phyloP scores from a whole-genome alignment of 2,329 filamentous ascomycete species.

The Diaporthe aspalathi region DNA sequence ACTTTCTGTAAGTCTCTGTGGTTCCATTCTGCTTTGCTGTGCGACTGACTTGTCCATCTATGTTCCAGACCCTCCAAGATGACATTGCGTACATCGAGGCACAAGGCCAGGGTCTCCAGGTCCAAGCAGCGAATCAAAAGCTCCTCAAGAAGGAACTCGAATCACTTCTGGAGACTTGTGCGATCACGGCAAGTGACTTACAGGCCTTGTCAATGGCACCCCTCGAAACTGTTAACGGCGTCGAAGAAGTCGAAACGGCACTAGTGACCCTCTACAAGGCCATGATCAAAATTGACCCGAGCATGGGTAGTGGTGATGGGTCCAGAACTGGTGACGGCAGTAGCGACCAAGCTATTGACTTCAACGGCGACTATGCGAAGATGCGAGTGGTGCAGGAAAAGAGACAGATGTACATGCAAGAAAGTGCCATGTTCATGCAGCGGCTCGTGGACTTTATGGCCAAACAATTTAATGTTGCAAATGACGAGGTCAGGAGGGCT shows the following conservation, averaged over 20 bases:
- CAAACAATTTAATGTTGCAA: constrained; percentile 80
- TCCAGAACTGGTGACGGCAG: constrained; percentile 62
- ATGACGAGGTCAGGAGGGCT: constrained; percentile 75
- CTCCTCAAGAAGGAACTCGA: constrained; percentile 90
- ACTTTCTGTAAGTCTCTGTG: constrained; percentile 74
- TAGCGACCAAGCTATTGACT: constrained; percentile 59
- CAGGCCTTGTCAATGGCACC: constrained; percentile 79
- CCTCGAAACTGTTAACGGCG: constrained; percentile 75
- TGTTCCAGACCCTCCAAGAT: constrained; percentile 82
- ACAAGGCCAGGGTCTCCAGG: constrained; percentile 94
- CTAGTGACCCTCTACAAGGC: constrained; percentile 89
- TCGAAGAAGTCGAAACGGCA: constrained; percentile 82
- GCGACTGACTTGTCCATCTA: constrained; percentile 43
- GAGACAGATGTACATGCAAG: constrained; percentile 85
- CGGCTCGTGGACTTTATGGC: constrained; percentile 86
- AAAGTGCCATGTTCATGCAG: constrained; percentile 81
- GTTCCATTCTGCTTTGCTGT: not conserved
- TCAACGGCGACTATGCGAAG: constrained; percentile 81
- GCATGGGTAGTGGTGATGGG: constrained; percentile 67
- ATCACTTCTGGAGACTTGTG: constrained; percentile 88
- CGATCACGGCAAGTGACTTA: constrained; percentile 82
- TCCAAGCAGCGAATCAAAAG: constrained; percentile 97
- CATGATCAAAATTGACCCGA: constrained; percentile 92
- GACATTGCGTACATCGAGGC: constrained; percentile 98
- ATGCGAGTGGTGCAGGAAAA: constrained; percentile 97